Conservation (phyloP, 345 rosid species). For the Camelina neglecta region DNA sequence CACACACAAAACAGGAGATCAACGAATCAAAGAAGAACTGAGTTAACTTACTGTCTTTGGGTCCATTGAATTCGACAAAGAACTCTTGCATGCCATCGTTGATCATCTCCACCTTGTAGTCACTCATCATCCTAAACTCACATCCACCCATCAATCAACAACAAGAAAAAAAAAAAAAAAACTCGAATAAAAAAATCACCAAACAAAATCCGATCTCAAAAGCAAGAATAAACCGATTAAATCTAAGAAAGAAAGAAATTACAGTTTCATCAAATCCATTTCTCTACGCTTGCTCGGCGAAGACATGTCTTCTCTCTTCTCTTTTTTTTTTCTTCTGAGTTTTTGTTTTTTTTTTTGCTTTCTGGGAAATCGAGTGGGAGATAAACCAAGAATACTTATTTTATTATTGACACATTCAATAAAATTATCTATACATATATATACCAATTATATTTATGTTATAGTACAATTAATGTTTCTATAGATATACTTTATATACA, state of each 20-base stretch:
- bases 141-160: slow-evolving; percentile 32
- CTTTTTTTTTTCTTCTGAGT: neutral
- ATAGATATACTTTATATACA: too few relatives aligned
- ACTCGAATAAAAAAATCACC: neutral
- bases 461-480: too few relatives aligned
- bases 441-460: too few relatives aligned
- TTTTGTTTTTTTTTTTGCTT: neutral
- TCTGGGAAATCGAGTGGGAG: slow-evolving; percentile 35
- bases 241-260: slow-evolving; percentile 12
- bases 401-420: neutral
- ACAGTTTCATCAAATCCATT: slow-evolving; percentile 99
- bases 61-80: slow-evolving; percentile 93
- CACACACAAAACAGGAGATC: neutral
- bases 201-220: slow-evolving; percentile 15
- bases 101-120: slow-evolving; percentile 96
- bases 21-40: neutral
- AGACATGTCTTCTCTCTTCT: slow-evolving; percentile 61
- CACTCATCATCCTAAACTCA: slow-evolving; percentile 90
- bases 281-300: slow-evolving; percentile 99
- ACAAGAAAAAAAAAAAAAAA: neutral
- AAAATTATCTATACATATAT: too few relatives aligned
- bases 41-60: slow-evolving; percentile 75
- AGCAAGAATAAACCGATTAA: neutral
- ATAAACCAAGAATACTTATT: neutral
- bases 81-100: slow-evolving; percentile 98